These are phyloP conservation scores for Mycena venus DNA, from an alignment of 768 basidiomycete species.

Conservation along the genomic window DNA sequence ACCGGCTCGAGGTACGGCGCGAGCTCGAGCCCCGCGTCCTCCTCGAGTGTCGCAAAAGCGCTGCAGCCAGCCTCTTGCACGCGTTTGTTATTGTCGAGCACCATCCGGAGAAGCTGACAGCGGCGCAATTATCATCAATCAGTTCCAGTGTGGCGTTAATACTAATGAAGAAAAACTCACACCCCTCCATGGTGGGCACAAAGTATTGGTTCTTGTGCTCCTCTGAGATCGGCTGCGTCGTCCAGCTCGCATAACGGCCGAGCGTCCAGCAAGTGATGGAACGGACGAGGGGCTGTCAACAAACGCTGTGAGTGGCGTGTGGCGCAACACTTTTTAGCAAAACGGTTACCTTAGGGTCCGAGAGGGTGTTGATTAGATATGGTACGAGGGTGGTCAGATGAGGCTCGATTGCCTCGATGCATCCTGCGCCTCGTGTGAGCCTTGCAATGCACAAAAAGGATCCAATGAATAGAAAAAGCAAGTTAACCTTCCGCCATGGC, in stretches of 20 bases:
- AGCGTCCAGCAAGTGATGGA: slow-evolving; percentile 99
- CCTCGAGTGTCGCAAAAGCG: slow-evolving; percentile 98
- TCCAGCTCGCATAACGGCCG: slow-evolving; percentile 99
- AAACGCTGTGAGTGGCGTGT: not conserved
- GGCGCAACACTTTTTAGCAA: not conserved
- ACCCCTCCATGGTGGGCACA: slow-evolving; percentile 98
- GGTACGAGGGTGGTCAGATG: slow-evolving; percentile 95
- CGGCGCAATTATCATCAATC: not conserved
- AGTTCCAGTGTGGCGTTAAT: no score
- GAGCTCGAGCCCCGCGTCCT: slow-evolving; percentile 92
- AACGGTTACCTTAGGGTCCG: slow-evolving; percentile 85
- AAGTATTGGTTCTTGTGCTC: slow-evolving; percentile 94
- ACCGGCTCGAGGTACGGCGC: slow-evolving; percentile 96
- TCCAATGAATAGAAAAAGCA: slow-evolving; percentile 28
- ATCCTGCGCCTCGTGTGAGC: slow-evolving; percentile 67
- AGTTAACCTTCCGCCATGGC: slow-evolving; percentile 95
- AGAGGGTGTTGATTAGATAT: slow-evolving; percentile 90
- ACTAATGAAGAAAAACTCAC: slow-evolving; percentile 57
- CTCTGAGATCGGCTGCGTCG: slow-evolving; percentile 84
- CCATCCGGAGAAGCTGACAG: slow-evolving; percentile 95
- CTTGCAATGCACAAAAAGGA: not conserved
- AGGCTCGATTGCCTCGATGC: slow-evolving; percentile 95
- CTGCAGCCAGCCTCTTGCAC: slow-evolving; percentile 99
- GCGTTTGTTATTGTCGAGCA: slow-evolving; percentile 97
- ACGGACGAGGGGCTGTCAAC: slow-evolving; percentile 81